Evolutionary conservation across 2,329 filamentous ascomycete genomes (phyloP).

Genomic region (Cercospora zeae-maydis): DNA sequence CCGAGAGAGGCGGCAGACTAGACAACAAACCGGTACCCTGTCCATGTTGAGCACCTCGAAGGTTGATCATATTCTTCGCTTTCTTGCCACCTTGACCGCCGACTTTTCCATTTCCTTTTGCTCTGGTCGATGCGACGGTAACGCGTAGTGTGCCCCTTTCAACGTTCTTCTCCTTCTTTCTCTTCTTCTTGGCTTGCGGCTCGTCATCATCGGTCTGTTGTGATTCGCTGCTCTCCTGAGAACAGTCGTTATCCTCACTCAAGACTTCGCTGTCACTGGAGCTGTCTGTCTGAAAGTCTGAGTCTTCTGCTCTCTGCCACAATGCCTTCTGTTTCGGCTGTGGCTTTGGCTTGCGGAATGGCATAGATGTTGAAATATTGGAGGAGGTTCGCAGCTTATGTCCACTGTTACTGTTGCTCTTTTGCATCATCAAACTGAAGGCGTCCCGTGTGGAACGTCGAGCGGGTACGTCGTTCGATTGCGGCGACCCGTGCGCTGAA

Average conservation of each 20-base stretch:
- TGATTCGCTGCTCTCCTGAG: neutral
- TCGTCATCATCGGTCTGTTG: neutral
- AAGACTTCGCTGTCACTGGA: neutral
- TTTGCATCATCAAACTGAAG: neutral
- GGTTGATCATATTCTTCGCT: slow-evolving; percentile 2
- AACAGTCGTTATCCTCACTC: neutral
- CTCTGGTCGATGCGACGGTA: neutral
- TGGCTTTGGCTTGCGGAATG: neutral
- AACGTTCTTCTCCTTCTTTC: neutral
- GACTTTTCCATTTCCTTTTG: neutral
- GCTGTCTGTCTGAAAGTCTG: neutral
- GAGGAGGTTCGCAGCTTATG: neutral
- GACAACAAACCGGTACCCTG: slow-evolving; percentile 14
- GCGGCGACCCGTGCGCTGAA: neutral
- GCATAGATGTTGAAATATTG: too few species aligned
- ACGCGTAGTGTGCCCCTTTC: neutral
- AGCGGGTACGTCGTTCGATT: neutral
- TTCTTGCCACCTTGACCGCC: neutral
- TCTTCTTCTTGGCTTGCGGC: neutral
- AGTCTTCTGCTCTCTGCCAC: neutral
- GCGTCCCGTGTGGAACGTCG: neutral
- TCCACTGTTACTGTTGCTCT: neutral
- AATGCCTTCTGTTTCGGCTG: neutral
- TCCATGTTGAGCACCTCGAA: neutral
- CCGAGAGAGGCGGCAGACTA: slow-evolving; percentile 46